Evolutionary conservation across 23 red algal genomes (phyloP).

Genomic region (Gracilariopsis chorda): DNA sequence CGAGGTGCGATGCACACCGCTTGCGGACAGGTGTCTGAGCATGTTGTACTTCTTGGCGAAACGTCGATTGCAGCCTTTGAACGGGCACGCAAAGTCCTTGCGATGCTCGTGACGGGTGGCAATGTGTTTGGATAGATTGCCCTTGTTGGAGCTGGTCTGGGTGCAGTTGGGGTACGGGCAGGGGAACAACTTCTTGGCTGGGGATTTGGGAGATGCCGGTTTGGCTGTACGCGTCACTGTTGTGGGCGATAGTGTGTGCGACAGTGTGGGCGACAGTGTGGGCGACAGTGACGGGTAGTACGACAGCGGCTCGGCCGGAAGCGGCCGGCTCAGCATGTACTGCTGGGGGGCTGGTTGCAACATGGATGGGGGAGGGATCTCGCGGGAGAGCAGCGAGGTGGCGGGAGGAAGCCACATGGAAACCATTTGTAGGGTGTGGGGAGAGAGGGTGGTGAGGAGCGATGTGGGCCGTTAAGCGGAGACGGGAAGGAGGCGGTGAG

Average conservation of each 20-base stretch:
- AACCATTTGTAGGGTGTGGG: not conserved
- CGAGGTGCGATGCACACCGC: conserved; percentile 33
- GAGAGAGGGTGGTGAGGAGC: not conserved
- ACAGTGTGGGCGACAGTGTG: not conserved
- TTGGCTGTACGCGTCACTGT: not conserved
- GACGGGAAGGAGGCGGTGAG: not conserved
- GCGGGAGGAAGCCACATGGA: not conserved
- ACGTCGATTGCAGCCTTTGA: conserved; percentile 44
- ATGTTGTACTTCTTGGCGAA: conserved; percentile 65
- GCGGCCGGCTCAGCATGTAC: not conserved
- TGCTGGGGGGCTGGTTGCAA: not conserved
- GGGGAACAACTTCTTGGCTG: conserved; percentile 8
- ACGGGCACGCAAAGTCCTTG: conserved; percentile 51
- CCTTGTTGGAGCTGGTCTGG: conserved; percentile 46
- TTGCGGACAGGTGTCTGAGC: conserved; percentile 38
- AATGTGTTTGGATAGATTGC: conserved; percentile 54
- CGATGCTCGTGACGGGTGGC: conserved; percentile 50
- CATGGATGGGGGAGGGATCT: not conserved
- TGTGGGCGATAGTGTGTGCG: not conserved
- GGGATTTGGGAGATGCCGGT: not conserved
- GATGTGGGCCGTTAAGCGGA: not conserved
- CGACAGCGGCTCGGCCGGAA: not conserved
- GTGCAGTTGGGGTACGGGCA: conserved; percentile 35
- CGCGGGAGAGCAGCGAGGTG: not conserved
- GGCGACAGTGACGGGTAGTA: not conserved